phyloP scores from a whole-genome alignment of 495 filamentous ascomycete genomes.

The Talaromyces adpressus region DNA sequence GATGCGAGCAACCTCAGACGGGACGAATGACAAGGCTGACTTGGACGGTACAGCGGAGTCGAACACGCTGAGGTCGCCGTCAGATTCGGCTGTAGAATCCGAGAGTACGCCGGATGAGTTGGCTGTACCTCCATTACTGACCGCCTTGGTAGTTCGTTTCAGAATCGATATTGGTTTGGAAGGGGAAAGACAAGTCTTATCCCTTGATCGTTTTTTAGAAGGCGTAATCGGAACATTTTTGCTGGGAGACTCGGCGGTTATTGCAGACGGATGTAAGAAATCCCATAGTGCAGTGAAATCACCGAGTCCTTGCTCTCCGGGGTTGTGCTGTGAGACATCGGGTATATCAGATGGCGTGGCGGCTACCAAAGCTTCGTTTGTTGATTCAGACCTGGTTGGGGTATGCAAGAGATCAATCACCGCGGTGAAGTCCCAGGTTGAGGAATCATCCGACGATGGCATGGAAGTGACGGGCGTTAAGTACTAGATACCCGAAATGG shows the following conservation, averaged over 20 bases:
- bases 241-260: neutral
- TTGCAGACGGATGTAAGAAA: constrained; percentile 14
- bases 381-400: constrained; percentile 16
- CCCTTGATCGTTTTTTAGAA: neutral
- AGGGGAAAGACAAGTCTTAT: neutral
- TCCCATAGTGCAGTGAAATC: constrained; percentile 36
- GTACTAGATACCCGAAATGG: neutral
- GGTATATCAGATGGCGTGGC: neutral
- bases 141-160: constrained; percentile 6
- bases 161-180: constrained; percentile 6
- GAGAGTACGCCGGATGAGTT: constrained; percentile 9
- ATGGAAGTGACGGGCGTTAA: constrained; percentile 11
- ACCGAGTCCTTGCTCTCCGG: constrained; percentile 20
- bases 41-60: constrained; percentile 20
- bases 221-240: neutral
- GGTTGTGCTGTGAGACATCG: neutral
- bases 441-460: constrained; percentile 16
- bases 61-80: constrained; percentile 25
- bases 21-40: constrained; percentile 22
- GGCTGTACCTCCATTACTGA: neutral
- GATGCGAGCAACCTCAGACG: constrained; percentile 18
- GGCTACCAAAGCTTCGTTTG: neutral
- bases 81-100: constrained; percentile 31
- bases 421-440: constrained; percentile 42
- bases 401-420: constrained; percentile 42